These are phyloP conservation scores for Cystobasidiopsis lactophilus DNA, from an alignment of 768 basidiomycete species.

Conservation along the genomic window DNA sequence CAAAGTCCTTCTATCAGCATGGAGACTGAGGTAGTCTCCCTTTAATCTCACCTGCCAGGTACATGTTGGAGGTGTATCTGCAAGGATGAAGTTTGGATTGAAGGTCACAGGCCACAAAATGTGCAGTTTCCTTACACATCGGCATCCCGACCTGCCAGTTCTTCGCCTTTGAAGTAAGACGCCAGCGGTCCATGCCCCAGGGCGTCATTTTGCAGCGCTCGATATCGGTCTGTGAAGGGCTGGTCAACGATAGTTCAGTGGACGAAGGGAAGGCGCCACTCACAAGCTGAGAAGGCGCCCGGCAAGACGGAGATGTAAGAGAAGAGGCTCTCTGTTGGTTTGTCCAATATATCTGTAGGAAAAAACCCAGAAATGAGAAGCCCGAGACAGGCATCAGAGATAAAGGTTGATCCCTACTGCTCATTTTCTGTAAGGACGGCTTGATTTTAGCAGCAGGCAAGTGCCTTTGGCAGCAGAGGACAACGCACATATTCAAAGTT, in stretches of 20 bases:
- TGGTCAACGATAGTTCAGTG: constrained; percentile 30
- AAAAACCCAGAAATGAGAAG: too few species aligned
- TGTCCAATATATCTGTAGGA: constrained; percentile 89
- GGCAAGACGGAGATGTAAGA: constrained; percentile 46
- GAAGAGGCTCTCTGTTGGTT: constrained; percentile 49
- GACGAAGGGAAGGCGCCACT: constrained; percentile 67
- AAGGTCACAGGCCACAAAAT: too few species aligned
- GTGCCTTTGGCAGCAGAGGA: neutral
- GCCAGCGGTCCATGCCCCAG: constrained; percentile 76
- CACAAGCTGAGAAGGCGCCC: constrained; percentile 83
- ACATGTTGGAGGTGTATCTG: constrained; percentile 23
- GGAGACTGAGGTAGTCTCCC: neutral
- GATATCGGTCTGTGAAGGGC: constrained; percentile 36
- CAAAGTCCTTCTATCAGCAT: constrained; percentile 17
- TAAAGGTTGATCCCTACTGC: neutral
- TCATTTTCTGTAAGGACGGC: neutral
- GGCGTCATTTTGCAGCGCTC: constrained; percentile 61
- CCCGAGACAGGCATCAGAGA: constrained; percentile 21
- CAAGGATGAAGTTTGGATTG: too few species aligned
- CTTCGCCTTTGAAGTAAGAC: constrained; percentile 82
- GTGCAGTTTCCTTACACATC: neutral
- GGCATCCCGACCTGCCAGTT: constrained; percentile 34
- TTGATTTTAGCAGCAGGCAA: neutral
- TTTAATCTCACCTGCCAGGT: constrained; percentile 53
- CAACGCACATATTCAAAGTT: constrained; percentile 6